phyloP scores from a whole-genome alignment of 352 stramenopile species.

The Globisporangium alternatum region DNA sequence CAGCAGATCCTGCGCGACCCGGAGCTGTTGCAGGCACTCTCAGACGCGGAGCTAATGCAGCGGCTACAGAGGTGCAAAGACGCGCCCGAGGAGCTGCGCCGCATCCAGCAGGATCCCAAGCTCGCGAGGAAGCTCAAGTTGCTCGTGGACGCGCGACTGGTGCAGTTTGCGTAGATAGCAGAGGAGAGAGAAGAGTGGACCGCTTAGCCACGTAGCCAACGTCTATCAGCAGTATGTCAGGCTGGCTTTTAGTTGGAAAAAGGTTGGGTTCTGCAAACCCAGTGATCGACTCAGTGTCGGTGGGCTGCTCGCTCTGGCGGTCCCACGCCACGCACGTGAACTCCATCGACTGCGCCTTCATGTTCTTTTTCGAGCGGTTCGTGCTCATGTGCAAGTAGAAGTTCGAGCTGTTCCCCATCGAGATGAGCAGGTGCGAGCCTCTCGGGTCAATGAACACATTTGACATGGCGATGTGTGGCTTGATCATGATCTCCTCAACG shows the following conservation, averaged over 20 bases:
- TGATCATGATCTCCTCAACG: slow-evolving; percentile 89
- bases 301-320: slow-evolving; percentile 59
- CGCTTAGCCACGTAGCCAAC: too few species aligned
- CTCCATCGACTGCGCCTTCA: slow-evolving; percentile 75
- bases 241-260: too few species aligned
- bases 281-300: slow-evolving; percentile 50
- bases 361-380: slow-evolving; percentile 82
- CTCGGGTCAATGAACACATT: slow-evolving; percentile 83
- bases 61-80: slow-evolving; percentile 41
- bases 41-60: slow-evolving; percentile 58
- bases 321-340: slow-evolving; percentile 85
- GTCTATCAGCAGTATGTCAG: too few species aligned
- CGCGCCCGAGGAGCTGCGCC: slow-evolving; percentile 37
- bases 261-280: too few species aligned
- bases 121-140: slow-evolving; percentile 53
- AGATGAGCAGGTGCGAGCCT: slow-evolving; percentile 75
- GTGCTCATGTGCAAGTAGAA: slow-evolving; percentile 79
- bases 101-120: slow-evolving; percentile 35
- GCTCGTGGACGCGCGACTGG: slow-evolving; percentile 52
- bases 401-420: slow-evolving; percentile 86
- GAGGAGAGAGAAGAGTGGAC: too few species aligned
- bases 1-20: slow-evolving; percentile 64
- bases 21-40: slow-evolving; percentile 57
- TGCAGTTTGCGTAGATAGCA: slow-evolving; percentile 42
- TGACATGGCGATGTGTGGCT: slow-evolving; percentile 79